Percentiles rank a stretch among this genome's conserved stretches.
Evolutionary conservation across 768 basidiomycete species (phyloP).

Genomic region (Psilocybe sp.): DNA sequence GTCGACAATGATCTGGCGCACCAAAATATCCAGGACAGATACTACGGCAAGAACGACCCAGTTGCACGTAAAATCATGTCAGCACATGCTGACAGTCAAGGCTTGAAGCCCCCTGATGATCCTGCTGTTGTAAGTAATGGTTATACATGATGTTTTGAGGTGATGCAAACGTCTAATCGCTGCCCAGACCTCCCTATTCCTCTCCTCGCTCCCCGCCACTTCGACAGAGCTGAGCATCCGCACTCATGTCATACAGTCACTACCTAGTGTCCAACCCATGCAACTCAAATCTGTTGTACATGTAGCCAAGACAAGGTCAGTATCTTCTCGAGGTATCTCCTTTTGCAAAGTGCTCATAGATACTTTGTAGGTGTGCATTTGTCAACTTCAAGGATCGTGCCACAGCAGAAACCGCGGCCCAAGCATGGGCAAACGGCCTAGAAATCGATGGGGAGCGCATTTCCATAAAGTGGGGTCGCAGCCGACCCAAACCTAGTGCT

Average conservation of each 20-base stretch:
- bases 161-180: background rate
- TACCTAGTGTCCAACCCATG: conserved; percentile 59
- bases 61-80: conserved; percentile 89
- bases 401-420: conserved; percentile 85
- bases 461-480: conserved; percentile 86
- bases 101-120: conserved; percentile 90
- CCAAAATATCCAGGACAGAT: conserved; percentile 94
- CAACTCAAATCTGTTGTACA: conserved; percentile 83
- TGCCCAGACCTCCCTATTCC: conserved; percentile 78
- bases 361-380: conserved; percentile 78
- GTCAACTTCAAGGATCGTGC: conserved; percentile 85
- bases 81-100: conserved; percentile 75
- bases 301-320: conserved; percentile 74
- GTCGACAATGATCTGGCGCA: conserved; percentile 78
- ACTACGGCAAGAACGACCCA: conserved; percentile 89
- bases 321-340: background rate
- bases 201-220: conserved; percentile 68
- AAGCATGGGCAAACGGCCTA: conserved; percentile 87
- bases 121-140: conserved; percentile 64
- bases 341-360: background rate
- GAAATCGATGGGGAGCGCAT: conserved; percentile 78
- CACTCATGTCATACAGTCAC: conserved; percentile 63
- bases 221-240: conserved; percentile 76
- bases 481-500: conserved; percentile 43
- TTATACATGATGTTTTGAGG: background rate